Evolutionary conservation across 352 stramenopile species (phyloP), one percentile per base, ranked within the genome.

Genomic region (Pythium coloratum): DNA sequence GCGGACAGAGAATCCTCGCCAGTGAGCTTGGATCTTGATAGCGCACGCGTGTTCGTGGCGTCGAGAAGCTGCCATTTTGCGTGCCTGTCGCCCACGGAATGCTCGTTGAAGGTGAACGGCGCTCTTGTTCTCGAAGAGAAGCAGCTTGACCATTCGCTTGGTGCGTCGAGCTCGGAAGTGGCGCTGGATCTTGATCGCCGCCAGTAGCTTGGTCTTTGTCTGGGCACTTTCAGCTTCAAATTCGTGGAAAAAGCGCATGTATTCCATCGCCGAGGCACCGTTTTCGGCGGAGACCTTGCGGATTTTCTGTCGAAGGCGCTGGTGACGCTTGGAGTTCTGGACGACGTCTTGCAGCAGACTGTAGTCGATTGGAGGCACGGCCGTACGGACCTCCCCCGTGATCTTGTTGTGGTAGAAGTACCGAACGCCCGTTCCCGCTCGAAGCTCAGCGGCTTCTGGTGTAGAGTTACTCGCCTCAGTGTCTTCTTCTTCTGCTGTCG

Each of bases 321-420:
- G 81, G 62, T 89, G 79, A 0, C 81, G 72, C 61, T 86, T 90
- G 1, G 82, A 90, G 33, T 87, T 77, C 46, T 94, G 84, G 1
- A 93, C 81, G 5, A 89, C 76, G 28, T 92, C 81, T 66, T 92
- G 86, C 14, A 94, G 69, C 1, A 89, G 67, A 20, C 61, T 57
- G 47, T 78, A 86, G 64, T 92, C 69, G 34, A 92, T 81, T 0
- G 78, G 75, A 13, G 86, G 86, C 8, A 87, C 75, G 5, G 66
- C 67, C 2, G 66, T 44, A 0, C 82, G 76, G 10, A 87, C 49
- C 24, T 92, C 81, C 1, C 77, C 75, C 0, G 82, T 92, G 33
- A 71, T 10, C 0, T 80, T 81, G 55, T 90, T 82, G 64, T 86
- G 78, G 69, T 92, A 94, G 18, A 92, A 60, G 55, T 90, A 94